Evolutionary conservation across 116 monocot species (phyloP), one percentile per base, ranked within the genome.

Genomic region (Papilionanthe hybrid): DNA sequence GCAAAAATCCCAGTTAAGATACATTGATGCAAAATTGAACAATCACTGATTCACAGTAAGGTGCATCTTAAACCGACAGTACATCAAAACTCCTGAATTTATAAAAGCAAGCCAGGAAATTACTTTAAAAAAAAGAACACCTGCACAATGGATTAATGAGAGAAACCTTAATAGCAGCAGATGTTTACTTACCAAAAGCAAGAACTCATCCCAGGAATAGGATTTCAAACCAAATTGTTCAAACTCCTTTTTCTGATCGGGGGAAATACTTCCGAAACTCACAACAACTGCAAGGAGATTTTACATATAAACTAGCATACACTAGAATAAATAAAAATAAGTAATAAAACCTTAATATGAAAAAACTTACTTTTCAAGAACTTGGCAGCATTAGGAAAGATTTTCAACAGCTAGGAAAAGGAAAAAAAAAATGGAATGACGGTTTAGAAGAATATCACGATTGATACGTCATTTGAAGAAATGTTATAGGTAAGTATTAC

Each of bases 141-240:
- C 63, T 22, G 5, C 63, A 7, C 25, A 68, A 71, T 12, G 69
- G 28, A 15, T 71, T 71, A 9, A 71, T 71, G 13, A 28, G 11
- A 37, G 30, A 71, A 71, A 71, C 32, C n/a, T 71, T 71, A 71
- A 15, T 28, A 71, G 37, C 7, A 32, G 37, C 23, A 71, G 12
- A 71, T 37, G 69, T 71, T 71, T 71, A 83, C 85, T 53, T 86
- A 93, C 96, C 90, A 90, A 76, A 48, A 82, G 72, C 78, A 93
- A 83, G 79, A 96, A 93, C 44, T 93, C 93, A 50, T 91, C 85
- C 96, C 96, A 96, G 69, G 91, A 86, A 72, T 90, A 89, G 75
- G 93, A 80, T 25, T 77, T 72, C 82, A 96, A 53, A 78, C 88
- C 93, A 85, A 82, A 90, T 28, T 90, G 91, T 53, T 87, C 80